These are phyloP conservation scores for Phoenix dactylifera DNA, from an alignment of 176 grass and related monocot genomes.

Conservation along the genomic window DNA sequence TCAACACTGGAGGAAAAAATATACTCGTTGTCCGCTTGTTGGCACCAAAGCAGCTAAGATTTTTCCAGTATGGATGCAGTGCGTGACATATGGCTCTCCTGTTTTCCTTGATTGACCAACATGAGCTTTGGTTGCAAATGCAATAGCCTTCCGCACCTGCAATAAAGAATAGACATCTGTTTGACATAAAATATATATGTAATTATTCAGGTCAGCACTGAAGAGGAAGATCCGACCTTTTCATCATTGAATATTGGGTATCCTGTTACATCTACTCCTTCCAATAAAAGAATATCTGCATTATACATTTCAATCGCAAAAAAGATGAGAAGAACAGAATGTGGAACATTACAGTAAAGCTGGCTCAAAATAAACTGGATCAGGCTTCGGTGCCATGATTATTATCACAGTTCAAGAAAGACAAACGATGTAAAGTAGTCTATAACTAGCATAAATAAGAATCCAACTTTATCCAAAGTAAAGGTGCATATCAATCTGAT, in stretches of 20 bases:
- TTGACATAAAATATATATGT: not conserved
- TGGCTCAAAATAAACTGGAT: too few relatives aligned
- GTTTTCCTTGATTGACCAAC: constrained; percentile 85
- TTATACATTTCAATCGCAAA: not conserved
- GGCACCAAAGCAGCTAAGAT: constrained; percentile 94
- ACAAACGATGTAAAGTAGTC: too few relatives aligned
- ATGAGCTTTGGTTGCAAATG: constrained; percentile 74
- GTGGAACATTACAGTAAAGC: too few relatives aligned
- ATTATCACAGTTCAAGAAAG: too few relatives aligned
- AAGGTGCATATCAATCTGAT: too few relatives aligned
- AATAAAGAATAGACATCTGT: not conserved
- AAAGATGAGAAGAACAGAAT: not conserved
- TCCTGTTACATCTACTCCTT: constrained; percentile 97
- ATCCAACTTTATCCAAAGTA: too few relatives aligned
- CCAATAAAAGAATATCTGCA: constrained; percentile 78
- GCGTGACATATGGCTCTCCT: constrained; percentile 87
- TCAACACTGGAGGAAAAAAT: not conserved
- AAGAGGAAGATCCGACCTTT: constrained; percentile 36
- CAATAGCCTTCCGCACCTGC: constrained; percentile 82
- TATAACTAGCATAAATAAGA: too few relatives aligned
- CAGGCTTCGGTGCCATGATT: too few relatives aligned
- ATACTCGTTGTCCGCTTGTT: constrained; percentile 72
- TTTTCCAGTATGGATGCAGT: constrained; percentile 93
- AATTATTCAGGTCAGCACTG: not conserved
- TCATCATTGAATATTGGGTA: constrained; percentile 75